These are phyloP conservation scores for Sphagnum fallax DNA, from an alignment of 228 moss, liverwort and hornwort genomes.

Conservation along the genomic window DNA sequence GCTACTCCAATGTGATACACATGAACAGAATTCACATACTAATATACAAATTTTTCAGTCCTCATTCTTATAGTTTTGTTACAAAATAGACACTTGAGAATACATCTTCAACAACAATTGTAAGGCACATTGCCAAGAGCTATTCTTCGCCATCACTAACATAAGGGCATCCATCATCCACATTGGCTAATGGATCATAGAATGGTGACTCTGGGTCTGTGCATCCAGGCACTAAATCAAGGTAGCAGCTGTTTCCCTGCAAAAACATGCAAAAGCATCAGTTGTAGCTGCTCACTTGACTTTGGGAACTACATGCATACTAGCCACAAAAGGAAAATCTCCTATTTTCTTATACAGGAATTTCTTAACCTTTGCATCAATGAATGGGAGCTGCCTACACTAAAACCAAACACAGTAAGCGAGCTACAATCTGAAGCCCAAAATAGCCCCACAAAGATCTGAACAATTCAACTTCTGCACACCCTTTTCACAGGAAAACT, in stretches of 20 bases:
- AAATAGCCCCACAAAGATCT: no score
- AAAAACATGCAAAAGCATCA: not conserved
- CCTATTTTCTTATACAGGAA: no score
- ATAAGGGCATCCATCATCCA: constrained; percentile 76
- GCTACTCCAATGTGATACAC: no score
- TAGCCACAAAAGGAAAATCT: not conserved
- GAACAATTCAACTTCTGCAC: no score
- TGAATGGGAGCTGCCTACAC: no score
- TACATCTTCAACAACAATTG: not conserved
- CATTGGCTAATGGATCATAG: constrained; percentile 75
- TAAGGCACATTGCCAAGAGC: not conserved
- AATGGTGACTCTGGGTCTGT: constrained; percentile 74
- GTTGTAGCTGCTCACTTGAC: not conserved
- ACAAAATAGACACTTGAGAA: not conserved
- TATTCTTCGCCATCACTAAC: constrained; percentile 41
- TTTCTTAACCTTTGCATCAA: no score
- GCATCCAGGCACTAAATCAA: constrained; percentile 79
- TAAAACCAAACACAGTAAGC: no score
- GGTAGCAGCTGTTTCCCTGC: constrained; percentile 91
- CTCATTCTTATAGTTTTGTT: no score
- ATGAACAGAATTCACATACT: no score
- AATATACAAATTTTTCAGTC: no score
- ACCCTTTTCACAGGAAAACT: no score
- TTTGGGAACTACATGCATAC: not conserved
- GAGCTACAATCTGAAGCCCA: no score